Base-by-base conservation (phyloP, 1,284 basidiomycete genomes). In the Pascua sp. region DNA sequence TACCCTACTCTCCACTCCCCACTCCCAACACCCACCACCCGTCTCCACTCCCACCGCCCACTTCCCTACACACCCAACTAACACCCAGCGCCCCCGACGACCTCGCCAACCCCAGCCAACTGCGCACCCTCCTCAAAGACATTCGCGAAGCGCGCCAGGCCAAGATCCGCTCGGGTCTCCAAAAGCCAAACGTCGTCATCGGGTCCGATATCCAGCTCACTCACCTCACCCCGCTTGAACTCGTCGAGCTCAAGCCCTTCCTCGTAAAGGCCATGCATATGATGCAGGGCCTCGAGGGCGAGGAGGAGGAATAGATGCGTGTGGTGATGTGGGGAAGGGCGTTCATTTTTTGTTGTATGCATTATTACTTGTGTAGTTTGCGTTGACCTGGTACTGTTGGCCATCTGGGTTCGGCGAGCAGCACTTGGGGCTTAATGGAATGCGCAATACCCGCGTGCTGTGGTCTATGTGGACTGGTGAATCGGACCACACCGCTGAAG, bases 141-240 rank as follows among this genome's bases (percentile, higher is more conserved):
- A 82, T 98, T 39, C 87, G 92, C 15, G 94, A 98, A 79, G 90
- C 90, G 15, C 83, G 95, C 46, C 95, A 98, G 75, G 88, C 91
- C 36, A 98, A 98, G 75, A 88, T 90, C 77, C 80, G 93, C 59
- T 84, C 88, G 47, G 92, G 93, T 81, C 79, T 98, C 86, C 76
- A 84, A 86, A 71, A 40, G 82, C 70, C 42, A 39, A 24, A 49
- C 9, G 4, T 13, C 17, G 4, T 32, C 24, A 32, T 32, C 8
- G 43, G 41, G 36, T 24, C 9, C 42, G 18, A 17, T n/a, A 18
- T 4, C 36, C 67, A 94, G 91, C 81, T 94, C 61, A 86, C 89
- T 4, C 90, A 92, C 67, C 80, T 95, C 24, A 90, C 87, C 56
- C 86, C 90, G 0, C 86, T 94, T 84, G 92, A 96, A 74, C 86